phyloP scores from a whole-genome alignment of 352 stramenopile species.

The Globisporangium lucens region DNA sequence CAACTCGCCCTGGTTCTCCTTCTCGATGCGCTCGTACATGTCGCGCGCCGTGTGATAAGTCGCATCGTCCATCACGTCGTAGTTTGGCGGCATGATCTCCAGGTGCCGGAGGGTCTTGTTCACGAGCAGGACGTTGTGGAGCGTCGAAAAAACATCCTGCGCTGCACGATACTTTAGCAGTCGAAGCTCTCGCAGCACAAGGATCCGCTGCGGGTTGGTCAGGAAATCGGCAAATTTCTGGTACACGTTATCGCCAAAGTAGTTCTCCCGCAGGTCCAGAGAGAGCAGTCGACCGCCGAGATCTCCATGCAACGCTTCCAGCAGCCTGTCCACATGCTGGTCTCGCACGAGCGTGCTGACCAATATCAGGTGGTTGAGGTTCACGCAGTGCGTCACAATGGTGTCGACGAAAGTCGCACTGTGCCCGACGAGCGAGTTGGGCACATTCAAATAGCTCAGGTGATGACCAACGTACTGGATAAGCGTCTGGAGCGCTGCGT shows the following conservation, averaged over 20 bases:
- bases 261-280: conserved; percentile 6
- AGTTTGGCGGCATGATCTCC: too few species aligned
- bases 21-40: neutral
- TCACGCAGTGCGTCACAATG: neutral
- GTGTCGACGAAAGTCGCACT: neutral
- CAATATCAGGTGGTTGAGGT: conserved; percentile 6
- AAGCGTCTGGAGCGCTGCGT: neutral
- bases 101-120: conserved; percentile 9
- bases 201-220: neutral
- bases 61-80: neutral
- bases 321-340: neutral
- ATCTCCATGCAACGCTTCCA: neutral
- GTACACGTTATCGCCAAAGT: neutral
- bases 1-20: neutral
- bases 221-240: conserved; percentile 4
- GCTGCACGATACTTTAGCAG: neutral
- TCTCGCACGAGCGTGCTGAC: neutral
- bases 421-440: neutral
- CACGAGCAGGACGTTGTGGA: neutral
- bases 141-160: neutral
- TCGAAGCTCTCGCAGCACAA: conserved; percentile 9
- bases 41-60: neutral
- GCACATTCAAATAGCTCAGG: neutral
- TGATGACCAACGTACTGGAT: conserved; percentile 1
- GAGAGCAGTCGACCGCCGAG: neutral